These are phyloP conservation scores for Celoporthe dispersa DNA, from an alignment of 2,329 filamentous ascomycete genomes.

Conservation along the genomic window DNA sequence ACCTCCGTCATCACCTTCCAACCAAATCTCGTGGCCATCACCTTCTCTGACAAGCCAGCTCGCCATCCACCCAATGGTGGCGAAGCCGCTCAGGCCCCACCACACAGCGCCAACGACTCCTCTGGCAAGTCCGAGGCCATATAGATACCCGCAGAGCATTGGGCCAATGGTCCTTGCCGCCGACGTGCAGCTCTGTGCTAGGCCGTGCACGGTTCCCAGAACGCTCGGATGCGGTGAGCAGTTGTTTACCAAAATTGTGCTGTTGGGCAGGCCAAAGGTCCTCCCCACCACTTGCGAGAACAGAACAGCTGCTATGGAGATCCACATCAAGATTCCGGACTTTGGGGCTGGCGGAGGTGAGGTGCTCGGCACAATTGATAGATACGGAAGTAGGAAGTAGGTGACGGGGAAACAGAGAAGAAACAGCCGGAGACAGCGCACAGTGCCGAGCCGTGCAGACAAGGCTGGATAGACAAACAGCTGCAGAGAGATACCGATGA, in stretches of 20 bases:
- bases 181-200: slow-evolving; percentile 63
- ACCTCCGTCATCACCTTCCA: slow-evolving; percentile 63
- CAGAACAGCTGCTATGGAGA: slow-evolving; percentile 65
- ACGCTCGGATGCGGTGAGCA: slow-evolving; percentile 53
- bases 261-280: slow-evolving; percentile 61
- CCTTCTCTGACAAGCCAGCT: slow-evolving; percentile 64
- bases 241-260: slow-evolving; percentile 53
- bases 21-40: slow-evolving; percentile 66
- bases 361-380: slow-evolving; percentile 67
- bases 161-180: slow-evolving; percentile 64
- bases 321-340: slow-evolving; percentile 64
- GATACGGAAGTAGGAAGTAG: slow-evolving; percentile 72
- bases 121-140: slow-evolving; percentile 60
- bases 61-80: slow-evolving; percentile 52
- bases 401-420: slow-evolving; percentile 72
- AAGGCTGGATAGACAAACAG: slow-evolving; percentile 72
- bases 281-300: slow-evolving; percentile 68
- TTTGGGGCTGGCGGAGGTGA: slow-evolving; percentile 51
- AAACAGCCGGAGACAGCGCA: slow-evolving; percentile 70
- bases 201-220: slow-evolving; percentile 51
- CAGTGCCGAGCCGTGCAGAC: slow-evolving; percentile 68
- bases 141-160: slow-evolving; percentile 62
- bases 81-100: slow-evolving; percentile 58
- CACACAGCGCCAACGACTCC: slow-evolving; percentile 64
- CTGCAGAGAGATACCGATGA: slow-evolving; percentile 76